These are phyloP conservation scores for Claviceps sp. DNA, from an alignment of 2,329 filamentous ascomycete genomes.

Conservation along the genomic window DNA sequence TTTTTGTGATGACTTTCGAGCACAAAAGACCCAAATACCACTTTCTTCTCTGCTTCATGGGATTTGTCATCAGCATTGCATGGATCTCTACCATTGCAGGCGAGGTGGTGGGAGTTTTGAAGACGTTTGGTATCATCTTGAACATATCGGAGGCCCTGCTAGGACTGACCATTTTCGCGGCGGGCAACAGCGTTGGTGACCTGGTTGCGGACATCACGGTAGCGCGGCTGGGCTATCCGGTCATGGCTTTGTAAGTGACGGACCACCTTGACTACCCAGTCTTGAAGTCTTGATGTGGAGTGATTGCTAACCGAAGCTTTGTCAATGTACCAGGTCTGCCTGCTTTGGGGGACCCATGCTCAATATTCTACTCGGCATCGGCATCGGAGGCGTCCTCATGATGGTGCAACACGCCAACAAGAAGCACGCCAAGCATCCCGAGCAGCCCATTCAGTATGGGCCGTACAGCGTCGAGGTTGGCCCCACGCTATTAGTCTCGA, in stretches of 20 bases:
- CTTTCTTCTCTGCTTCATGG: constrained; percentile 70
- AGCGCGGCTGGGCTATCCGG: constrained; percentile 81
- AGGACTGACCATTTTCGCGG: constrained; percentile 88
- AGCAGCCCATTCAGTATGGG: constrained; percentile 49
- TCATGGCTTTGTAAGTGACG: constrained; percentile 68
- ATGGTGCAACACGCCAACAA: constrained; percentile 58
- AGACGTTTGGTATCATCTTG: constrained; percentile 81
- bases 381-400: constrained; percentile 82
- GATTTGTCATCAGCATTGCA: constrained; percentile 80
- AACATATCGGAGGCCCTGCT: constrained; percentile 91
- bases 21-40: constrained; percentile 59
- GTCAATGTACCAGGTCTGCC: constrained; percentile 44
- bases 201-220: constrained; percentile 91
- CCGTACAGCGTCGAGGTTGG: constrained; percentile 76
- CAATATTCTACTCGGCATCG: constrained; percentile 89
- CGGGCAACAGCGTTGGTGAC: constrained; percentile 90
- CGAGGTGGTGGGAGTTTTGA: constrained; percentile 89
- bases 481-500: constrained; percentile 73
- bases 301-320: background rate
- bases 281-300: background rate
- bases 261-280: background rate
- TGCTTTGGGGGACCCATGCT: constrained; percentile 98
- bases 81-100: constrained; percentile 96
- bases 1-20: constrained; percentile 57
- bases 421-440: constrained; percentile 53